These are phyloP conservation scores for Tylopilus plumbeoviolaceoides DNA, from an alignment of 768 basidiomycete species.

Conservation along the genomic window DNA sequence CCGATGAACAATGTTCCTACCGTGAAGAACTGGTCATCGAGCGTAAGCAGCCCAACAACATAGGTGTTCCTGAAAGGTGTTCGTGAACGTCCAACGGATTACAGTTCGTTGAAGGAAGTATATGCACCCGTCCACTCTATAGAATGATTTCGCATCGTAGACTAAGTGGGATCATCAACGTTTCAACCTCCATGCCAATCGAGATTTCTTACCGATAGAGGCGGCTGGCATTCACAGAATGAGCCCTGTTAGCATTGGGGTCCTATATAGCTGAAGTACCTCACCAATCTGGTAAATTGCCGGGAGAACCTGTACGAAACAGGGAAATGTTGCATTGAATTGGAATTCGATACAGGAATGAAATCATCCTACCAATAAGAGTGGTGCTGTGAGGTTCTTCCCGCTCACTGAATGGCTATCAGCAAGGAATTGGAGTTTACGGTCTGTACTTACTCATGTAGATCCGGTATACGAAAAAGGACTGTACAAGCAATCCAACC, in stretches of 20 bases:
- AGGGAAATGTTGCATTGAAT: neutral
- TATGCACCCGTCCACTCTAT: neutral
- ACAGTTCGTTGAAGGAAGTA: too few relatives aligned
- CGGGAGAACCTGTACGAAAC: neutral
- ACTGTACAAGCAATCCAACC: constrained; percentile 2
- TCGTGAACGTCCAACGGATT: too few relatives aligned
- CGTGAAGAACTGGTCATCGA: too few relatives aligned
- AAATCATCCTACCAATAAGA: constrained; percentile 8
- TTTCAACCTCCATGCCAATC: too few relatives aligned
- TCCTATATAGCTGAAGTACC: neutral
- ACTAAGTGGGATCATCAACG: neutral
- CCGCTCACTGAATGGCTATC: neutral
- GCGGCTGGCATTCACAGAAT: neutral
- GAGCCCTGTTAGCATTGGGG: neutral
- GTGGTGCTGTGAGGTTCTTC: neutral
- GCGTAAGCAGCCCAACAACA: too few relatives aligned
- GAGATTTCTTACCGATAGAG: neutral
- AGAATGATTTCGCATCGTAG: neutral
- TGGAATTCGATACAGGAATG: neutral
- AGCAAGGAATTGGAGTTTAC: neutral
- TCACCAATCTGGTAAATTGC: constrained; percentile 6
- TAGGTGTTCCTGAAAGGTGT: too few relatives aligned
- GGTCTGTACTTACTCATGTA: neutral
- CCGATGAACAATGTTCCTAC: too few relatives aligned
- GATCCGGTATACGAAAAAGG: constrained; percentile 11